A percentile compares a stretch with the other conserved stretches of the same genome.
Conservation (phyloP, 1,284 basidiomycete species). For the Trichosporon sp. region DNA sequence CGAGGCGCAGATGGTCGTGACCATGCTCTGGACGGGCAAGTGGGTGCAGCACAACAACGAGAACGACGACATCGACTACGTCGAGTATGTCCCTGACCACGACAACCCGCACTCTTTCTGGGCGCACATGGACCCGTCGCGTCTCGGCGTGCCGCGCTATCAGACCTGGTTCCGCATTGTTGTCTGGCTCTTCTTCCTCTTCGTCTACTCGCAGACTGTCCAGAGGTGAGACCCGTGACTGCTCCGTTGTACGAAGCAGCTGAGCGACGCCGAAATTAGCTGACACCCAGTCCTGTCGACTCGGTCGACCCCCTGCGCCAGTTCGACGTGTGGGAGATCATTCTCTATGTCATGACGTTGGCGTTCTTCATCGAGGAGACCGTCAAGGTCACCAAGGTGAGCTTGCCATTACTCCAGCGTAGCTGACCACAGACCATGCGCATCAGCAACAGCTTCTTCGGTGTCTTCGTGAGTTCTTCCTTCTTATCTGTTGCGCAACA, state of each 20-base stretch:
- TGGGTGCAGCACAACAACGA: constrained; percentile 71
- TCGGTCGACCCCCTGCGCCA: constrained; percentile 41
- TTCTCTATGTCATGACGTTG: constrained; percentile 69
- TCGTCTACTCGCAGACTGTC: constrained; percentile 79
- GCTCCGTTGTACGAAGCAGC: not conserved
- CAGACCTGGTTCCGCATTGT: constrained; percentile 52
- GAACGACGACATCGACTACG: constrained; percentile 50
- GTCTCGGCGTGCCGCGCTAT: constrained; percentile 80
- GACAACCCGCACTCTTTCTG: constrained; percentile 56
- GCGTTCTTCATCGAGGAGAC: constrained; percentile 65
- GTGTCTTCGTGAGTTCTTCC: constrained; percentile 33
- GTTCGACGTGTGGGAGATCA: constrained; percentile 71
- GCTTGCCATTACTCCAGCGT: constrained; percentile 32
- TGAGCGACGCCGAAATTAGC: not conserved
- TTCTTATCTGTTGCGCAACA: too few species aligned
- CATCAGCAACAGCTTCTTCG: constrained; percentile 34
- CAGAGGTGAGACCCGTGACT: too few species aligned
- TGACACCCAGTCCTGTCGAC: constrained; percentile 30
- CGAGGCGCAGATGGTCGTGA: constrained; percentile 69
- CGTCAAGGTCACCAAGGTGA: constrained; percentile 55
- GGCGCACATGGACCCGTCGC: constrained; percentile 67
- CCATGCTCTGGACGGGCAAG: constrained; percentile 69
- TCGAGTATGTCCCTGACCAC: constrained; percentile 40
- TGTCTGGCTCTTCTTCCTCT: constrained; percentile 79
- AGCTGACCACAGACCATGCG: constrained; percentile 38